Percentiles rank a stretch among this genome's conserved stretches.
Evolutionary conservation across 177 flowering plant genomes (phyloP).

Genomic region (Telopea speciosissima): DNA sequence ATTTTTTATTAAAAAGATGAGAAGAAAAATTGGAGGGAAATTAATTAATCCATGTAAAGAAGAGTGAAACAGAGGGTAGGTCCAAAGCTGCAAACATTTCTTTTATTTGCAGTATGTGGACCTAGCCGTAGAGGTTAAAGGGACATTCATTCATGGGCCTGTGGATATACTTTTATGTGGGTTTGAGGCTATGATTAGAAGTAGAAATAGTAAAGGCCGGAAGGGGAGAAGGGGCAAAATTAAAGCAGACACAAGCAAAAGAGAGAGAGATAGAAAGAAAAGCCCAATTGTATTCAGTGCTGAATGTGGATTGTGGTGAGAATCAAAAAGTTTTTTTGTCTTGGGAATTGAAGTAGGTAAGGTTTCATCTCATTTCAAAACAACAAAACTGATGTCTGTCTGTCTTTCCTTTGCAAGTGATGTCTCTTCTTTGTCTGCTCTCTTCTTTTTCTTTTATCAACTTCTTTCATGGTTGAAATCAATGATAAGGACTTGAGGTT

Average conservation of each 20-base stretch:
- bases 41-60: too few species aligned
- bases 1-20: too few species aligned
- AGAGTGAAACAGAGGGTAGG: neutral
- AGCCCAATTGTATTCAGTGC: neutral
- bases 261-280: too few species aligned
- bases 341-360: neutral
- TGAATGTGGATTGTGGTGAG: neutral
- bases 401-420: neutral
- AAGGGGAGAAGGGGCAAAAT: neutral
- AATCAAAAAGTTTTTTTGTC: neutral
- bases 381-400: neutral
- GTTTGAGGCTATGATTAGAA: neutral
- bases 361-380: neutral
- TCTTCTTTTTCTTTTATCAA: neutral
- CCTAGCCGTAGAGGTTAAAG: neutral
- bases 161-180: neutral
- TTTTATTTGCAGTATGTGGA: neutral
- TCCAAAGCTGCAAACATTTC: neutral
- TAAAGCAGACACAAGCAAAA: conserved; percentile 2
- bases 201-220: neutral
- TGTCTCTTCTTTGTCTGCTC: neutral
- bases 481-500: neutral
- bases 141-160: neutral
- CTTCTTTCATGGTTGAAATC: neutral
- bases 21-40: too few species aligned